Percentiles rank a stretch among this genome's conserved stretches.
Evolutionary conservation across 176 grass and related monocot genomes (phyloP).

Genomic region (Dactylis glomerata): DNA sequence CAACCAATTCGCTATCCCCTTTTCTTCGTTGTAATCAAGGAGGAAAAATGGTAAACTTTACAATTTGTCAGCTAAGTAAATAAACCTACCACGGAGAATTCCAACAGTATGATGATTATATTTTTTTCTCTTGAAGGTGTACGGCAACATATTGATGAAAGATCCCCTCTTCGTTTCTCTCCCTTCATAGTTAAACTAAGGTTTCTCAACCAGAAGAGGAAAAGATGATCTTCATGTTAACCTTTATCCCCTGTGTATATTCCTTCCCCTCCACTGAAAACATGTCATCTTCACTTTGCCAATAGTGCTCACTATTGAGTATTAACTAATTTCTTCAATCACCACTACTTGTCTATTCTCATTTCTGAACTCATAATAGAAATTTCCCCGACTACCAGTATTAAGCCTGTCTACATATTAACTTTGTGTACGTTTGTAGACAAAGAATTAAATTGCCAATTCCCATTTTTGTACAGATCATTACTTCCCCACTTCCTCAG

Average conservation of each 20-base stretch:
- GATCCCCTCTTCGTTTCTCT: background rate
- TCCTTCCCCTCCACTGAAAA: background rate
- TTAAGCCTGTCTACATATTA: background rate
- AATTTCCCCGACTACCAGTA: background rate
- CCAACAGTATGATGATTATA: background rate
- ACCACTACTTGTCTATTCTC: background rate
- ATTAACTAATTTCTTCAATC: background rate
- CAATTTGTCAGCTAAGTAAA: background rate
- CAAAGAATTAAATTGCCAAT: background rate
- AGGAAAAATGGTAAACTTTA: background rate
- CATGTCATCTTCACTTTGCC: background rate
- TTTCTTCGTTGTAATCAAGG: background rate
- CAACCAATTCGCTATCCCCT: background rate
- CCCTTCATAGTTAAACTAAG: background rate
- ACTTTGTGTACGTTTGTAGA: background rate
- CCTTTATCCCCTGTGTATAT: background rate
- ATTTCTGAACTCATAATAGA: background rate
- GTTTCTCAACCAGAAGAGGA: background rate
- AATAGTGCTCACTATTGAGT: background rate
- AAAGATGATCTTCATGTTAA: background rate
- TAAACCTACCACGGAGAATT: background rate
- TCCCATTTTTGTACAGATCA: background rate
- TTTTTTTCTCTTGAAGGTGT: background rate
- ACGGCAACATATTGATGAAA: background rate
- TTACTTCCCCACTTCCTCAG: background rate